A percentile compares a stretch with the other conserved stretches of the same genome.
These are phyloP conservation scores for Trametes coccinea DNA, from an alignment of 768 basidiomycete genomes.

Conservation along the genomic window DNA sequence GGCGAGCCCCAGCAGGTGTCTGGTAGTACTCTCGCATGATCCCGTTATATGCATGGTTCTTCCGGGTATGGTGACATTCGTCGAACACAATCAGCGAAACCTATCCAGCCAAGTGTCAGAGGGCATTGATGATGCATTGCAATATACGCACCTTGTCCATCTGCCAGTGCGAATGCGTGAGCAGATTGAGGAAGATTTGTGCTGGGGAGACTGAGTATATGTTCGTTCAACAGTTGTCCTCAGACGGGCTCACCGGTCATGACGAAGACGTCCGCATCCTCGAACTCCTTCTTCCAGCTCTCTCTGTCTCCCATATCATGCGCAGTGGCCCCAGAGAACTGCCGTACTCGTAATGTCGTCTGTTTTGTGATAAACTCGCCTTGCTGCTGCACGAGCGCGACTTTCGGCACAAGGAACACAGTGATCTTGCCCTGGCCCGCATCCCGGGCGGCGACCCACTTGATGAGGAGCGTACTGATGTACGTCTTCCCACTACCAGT, in stretches of 20 bases:
- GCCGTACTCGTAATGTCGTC: slow-evolving; percentile 65
- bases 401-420: slow-evolving; percentile 84
- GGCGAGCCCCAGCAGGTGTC: slow-evolving; percentile 44
- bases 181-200: slow-evolving; percentile 77
- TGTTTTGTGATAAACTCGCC: slow-evolving; percentile 62
- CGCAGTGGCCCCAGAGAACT: slow-evolving; percentile 71
- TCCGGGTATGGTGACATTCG: slow-evolving; percentile 57
- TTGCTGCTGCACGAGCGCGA: slow-evolving; percentile 84
- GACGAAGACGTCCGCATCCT: slow-evolving; percentile 71
- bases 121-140: too few species aligned
- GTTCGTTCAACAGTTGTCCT: background rate
- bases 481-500: slow-evolving; percentile 65
- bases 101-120: slow-evolving; percentile 30
- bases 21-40: slow-evolving; percentile 61
- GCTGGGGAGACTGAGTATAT: slow-evolving; percentile 41
- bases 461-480: slow-evolving; percentile 65
- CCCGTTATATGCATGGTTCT: slow-evolving; percentile 57
- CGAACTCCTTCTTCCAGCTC: slow-evolving; percentile 66
- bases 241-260: slow-evolving; percentile 64
- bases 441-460: slow-evolving; percentile 64
- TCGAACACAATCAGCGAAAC: slow-evolving; percentile 59
- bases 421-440: slow-evolving; percentile 55
- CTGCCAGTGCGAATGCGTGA: slow-evolving; percentile 81
- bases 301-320: slow-evolving; percentile 66
- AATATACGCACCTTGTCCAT: slow-evolving; percentile 52